Conservation (phyloP, 176 grass and related monocot genomes). For the Hordeum marinum region DNA sequence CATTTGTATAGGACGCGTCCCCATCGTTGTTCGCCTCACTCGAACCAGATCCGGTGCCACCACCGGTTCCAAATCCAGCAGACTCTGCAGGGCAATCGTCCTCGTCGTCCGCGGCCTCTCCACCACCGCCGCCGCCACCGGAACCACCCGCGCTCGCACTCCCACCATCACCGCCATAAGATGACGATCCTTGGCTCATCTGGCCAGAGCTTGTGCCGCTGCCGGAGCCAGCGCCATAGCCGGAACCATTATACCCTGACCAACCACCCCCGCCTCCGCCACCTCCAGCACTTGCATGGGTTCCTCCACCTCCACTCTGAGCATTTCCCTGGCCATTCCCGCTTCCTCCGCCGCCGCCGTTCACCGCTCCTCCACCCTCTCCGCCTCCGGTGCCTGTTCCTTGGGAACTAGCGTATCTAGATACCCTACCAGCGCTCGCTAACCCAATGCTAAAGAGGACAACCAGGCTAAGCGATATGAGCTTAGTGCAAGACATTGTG, state of each 20-base stretch:
- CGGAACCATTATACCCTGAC: neutral
- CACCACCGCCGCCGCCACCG: neutral
- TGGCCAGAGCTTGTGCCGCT: neutral
- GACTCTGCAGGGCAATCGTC: neutral
- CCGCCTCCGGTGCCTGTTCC: neutral
- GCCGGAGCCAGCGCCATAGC: neutral
- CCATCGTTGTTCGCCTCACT: neutral
- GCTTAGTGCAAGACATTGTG: constrained; percentile 31
- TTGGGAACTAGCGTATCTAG: constrained; percentile 24
- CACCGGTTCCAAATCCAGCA: neutral
- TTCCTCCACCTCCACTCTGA: neutral
- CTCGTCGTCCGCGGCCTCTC: neutral
- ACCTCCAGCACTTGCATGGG: neutral
- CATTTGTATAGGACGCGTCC: neutral
- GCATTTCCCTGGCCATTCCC: neutral
- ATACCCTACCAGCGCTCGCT: constrained; percentile 20
- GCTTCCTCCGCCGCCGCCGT: neutral
- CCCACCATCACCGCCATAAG: neutral
- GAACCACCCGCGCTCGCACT: neutral
- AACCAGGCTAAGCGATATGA: constrained; percentile 20
- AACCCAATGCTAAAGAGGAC: constrained; percentile 33
- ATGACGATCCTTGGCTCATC: neutral
- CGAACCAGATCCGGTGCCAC: neutral
- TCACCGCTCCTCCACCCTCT: neutral
- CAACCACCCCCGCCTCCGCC: neutral